phyloP scores from a whole-genome alignment of 179 eudicot species.

The Beta lomatogona region DNA sequence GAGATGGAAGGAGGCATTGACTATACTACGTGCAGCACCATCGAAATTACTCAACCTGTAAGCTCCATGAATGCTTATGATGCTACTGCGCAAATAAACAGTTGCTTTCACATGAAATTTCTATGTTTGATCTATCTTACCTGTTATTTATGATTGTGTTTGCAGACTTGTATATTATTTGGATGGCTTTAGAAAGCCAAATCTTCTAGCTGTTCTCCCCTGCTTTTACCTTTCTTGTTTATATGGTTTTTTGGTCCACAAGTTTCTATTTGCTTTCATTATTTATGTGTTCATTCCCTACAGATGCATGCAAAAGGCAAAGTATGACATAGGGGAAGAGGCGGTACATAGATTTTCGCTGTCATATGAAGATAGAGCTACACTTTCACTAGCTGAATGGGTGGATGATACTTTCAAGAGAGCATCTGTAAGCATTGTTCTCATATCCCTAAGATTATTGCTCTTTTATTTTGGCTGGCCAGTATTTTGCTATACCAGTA shows the following conservation, averaged over 20 bases:
- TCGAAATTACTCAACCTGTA: slow-evolving; percentile 94
- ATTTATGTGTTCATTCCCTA: slow-evolving; percentile 15
- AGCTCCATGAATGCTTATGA: slow-evolving; percentile 33
- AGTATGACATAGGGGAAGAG: slow-evolving; percentile 95
- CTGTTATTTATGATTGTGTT: background rate
- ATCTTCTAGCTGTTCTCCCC: slow-evolving; percentile 7
- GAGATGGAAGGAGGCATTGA: slow-evolving; percentile 94
- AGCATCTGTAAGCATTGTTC: slow-evolving; percentile 65
- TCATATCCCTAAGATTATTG: background rate
- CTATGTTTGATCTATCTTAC: background rate
- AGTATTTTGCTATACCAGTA: background rate
- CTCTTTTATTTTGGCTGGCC: background rate
- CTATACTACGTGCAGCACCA: slow-evolving; percentile 96
- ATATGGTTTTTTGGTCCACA: background rate
- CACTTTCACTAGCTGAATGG: slow-evolving; percentile 93
- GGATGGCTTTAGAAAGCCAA: background rate
- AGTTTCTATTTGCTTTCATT: background rate
- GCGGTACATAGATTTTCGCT: slow-evolving; percentile 89
- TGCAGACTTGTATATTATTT: background rate
- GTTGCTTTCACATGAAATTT: background rate
- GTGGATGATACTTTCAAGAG: slow-evolving; percentile 80
- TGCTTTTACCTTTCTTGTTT: background rate
- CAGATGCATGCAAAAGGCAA: slow-evolving; percentile 97
- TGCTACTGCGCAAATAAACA: slow-evolving; percentile 1
- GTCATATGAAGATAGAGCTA: slow-evolving; percentile 96